phyloP scores from a whole-genome alignment of 75 land plant species.

The Picea glauca region DNA sequence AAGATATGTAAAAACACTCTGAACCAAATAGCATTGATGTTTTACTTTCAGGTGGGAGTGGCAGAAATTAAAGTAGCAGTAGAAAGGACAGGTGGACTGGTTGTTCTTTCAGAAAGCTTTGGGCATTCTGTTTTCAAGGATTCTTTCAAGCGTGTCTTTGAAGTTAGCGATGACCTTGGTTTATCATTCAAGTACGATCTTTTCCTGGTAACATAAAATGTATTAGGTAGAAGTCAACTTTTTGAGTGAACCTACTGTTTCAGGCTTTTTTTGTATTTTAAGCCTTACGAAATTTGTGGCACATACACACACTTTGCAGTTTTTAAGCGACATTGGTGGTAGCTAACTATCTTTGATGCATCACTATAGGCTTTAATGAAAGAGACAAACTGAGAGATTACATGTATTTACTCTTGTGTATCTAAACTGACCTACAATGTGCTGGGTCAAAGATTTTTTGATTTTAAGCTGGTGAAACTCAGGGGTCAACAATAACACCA shows the following conservation, averaged over 20 bases:
- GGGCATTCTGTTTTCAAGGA: slow-evolving; percentile 97
- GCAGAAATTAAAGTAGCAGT: slow-evolving; percentile 97
- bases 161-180: slow-evolving; percentile 75
- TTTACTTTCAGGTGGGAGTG: slow-evolving; percentile 73
- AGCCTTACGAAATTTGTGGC: not conserved
- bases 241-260: not conserved
- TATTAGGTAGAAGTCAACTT: not conserved
- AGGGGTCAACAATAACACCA: too few relatives aligned
- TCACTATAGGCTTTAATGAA: not conserved
- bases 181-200: slow-evolving; percentile 82
- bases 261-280: not conserved
- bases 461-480: too few relatives aligned
- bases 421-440: too few relatives aligned
- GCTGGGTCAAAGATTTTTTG: too few relatives aligned
- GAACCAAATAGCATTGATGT: not conserved
- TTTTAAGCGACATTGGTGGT: not conserved
- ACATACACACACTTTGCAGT: not conserved
- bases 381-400: not conserved
- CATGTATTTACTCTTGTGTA: not conserved
- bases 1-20: not conserved
- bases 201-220: not conserved
- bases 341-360: not conserved
- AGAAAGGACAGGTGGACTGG: slow-evolving; percentile 93
- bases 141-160: slow-evolving; percentile 81
- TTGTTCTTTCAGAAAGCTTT: slow-evolving; percentile 98